A percentile compares a stretch with the other conserved stretches of the same genome.
Evolutionary conservation across 352 stramenopile genomes (phyloP).

Genomic region (Phytophthora syringae): DNA sequence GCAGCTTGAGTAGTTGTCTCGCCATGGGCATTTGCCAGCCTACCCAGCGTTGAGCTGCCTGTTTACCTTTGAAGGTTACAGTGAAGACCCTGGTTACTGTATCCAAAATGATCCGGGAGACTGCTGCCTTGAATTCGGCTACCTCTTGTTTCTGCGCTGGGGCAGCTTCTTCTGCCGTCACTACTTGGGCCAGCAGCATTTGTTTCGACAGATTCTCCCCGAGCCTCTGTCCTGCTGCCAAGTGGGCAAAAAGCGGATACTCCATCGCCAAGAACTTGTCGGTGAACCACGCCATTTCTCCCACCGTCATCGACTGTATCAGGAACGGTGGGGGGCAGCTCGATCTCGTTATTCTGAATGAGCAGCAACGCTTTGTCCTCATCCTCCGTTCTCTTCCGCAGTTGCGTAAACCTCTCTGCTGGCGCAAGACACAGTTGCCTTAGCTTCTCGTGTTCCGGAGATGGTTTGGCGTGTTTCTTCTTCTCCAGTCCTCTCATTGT

Average conservation of each 20-base stretch:
- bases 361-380: no score
- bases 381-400: no score
- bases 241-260: constrained; percentile 15
- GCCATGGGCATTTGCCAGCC: background rate
- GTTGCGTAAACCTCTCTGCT: no score
- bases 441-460: no score
- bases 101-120: background rate
- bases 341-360: no score
- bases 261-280: constrained; percentile 13
- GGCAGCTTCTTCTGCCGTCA: background rate
- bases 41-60: background rate
- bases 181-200: background rate
- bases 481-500: no score
- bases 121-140: background rate
- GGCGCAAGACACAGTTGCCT: no score
- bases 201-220: background rate
- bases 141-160: background rate
- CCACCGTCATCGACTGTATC: background rate
- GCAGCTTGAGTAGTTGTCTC: background rate
- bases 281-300: background rate
- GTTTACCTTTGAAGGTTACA: background rate
- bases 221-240: constrained; percentile 2
- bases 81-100: background rate
- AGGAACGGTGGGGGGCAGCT: constrained; percentile 3
- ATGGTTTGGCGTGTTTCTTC: no score